A percentile compares a stretch with the other conserved stretches of the same genome.
Conservation (phyloP, 192 early-diverging fungal genomes). For the Umbelopsis sp. region DNA sequence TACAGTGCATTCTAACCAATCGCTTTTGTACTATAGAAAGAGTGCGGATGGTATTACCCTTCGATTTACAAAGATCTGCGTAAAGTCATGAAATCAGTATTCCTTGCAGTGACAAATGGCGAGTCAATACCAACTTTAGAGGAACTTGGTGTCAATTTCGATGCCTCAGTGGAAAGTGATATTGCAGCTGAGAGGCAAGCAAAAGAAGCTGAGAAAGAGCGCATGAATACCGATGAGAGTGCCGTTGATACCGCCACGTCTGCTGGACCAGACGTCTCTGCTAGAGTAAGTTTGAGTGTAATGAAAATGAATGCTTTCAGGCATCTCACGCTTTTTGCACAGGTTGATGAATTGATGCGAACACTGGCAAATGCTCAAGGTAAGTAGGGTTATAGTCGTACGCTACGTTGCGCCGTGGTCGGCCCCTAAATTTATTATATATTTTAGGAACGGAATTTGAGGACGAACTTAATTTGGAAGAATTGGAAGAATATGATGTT, state of each 20-base stretch:
- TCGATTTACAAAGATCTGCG: background rate
- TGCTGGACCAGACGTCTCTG: slow-evolving; percentile 16
- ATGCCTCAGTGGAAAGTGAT: background rate
- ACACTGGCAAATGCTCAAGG: slow-evolving; percentile 17
- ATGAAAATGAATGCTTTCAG: background rate
- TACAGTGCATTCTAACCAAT: background rate
- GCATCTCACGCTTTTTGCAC: background rate
- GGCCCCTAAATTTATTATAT: background rate
- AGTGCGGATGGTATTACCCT: slow-evolving; percentile 18
- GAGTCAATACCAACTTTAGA: background rate
- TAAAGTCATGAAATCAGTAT: background rate
- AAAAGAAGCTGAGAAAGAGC: background rate
- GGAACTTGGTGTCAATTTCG: background rate
- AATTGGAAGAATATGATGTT: slow-evolving; percentile 28
- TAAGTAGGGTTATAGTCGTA: background rate
- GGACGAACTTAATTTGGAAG: slow-evolving; percentile 18
- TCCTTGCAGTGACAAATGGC: background rate
- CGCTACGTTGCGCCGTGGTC: background rate
- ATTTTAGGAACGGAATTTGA: slow-evolving; percentile 12
- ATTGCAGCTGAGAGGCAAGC: background rate
- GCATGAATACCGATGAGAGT: background rate
- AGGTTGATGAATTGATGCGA: slow-evolving; percentile 25
- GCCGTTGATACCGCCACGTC: background rate
- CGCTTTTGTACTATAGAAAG: background rate
- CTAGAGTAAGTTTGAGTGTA: background rate